phyloP scores from a whole-genome alignment of 805 yeast species.

The Candida ficus region DNA sequence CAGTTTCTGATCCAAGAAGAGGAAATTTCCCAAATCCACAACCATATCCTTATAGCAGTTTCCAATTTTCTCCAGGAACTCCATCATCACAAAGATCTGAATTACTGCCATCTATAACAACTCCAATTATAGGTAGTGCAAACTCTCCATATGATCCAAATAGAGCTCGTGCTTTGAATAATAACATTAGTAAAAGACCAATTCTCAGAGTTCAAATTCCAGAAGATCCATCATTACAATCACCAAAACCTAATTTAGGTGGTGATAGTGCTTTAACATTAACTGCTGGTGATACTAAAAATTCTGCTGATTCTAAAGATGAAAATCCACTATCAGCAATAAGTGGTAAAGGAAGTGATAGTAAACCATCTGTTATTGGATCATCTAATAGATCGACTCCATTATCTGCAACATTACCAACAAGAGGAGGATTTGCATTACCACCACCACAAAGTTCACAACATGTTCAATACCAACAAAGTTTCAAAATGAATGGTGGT shows the following conservation, averaged over 20 bases:
- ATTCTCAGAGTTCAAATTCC: conserved; percentile 26
- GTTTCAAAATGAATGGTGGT: conserved; percentile 38
- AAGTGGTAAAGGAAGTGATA: conserved; percentile 10
- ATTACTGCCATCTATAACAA: conserved; percentile 3
- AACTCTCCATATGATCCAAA: conserved; percentile 8
- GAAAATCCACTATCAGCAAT: conserved; percentile 12
- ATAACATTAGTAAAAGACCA: conserved; percentile 22
- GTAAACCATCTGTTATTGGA: conserved; percentile 15
- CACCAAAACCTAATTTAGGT: conserved; percentile 1
- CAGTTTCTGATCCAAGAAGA: conserved; percentile 6
- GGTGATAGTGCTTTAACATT: conserved; percentile 13
- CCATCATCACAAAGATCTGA: conserved; percentile 11
- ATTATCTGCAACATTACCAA: conserved; percentile 22
- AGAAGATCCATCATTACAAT: conserved; percentile 1
- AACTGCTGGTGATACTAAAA: conserved; percentile 14
- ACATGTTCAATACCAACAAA: conserved; percentile 11
- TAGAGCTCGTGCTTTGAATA: conserved; percentile 22
- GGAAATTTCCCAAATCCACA: background rate
- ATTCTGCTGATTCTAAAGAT: conserved; percentile 3
- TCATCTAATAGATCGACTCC: conserved; percentile 13
- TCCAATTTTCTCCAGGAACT: conserved; percentile 12
- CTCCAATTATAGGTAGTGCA: conserved; percentile 8
- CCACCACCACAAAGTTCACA: conserved; percentile 29
- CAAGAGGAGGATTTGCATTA: conserved; percentile 25
- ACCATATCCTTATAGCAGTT: conserved; percentile 6